These are phyloP conservation scores for Mortierella sp. DNA, from an alignment of 371 early-diverging fungal species.

Conservation along the genomic window DNA sequence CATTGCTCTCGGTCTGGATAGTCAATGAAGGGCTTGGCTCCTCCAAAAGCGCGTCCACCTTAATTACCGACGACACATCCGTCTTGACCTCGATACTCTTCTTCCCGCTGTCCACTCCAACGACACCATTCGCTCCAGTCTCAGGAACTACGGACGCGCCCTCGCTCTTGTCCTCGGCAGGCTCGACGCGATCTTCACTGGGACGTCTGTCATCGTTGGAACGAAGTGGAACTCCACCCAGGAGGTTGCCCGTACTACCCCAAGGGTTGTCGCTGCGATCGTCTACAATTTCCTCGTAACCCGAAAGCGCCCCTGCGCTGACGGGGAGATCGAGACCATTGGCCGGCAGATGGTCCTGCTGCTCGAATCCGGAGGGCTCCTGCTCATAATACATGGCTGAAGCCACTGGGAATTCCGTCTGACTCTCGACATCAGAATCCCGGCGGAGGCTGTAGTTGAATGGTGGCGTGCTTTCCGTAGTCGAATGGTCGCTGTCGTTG, in stretches of 20 bases:
- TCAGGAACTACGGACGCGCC: background rate
- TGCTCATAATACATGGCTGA: conserved; percentile 53
- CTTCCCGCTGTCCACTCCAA: background rate
- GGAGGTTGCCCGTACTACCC: conserved; percentile 32
- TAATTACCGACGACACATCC: background rate
- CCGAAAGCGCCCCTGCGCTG: background rate
- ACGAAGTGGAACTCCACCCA: background rate
- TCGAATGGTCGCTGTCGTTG: conserved; percentile 14
- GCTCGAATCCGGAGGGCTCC: conserved; percentile 30
- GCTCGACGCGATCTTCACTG: background rate
- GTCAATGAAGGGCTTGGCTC: conserved; percentile 6
- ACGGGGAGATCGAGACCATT: background rate
- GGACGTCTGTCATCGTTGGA: background rate
- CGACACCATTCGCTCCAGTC: background rate
- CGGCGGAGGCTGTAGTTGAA: conserved; percentile 8
- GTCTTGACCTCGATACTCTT: conserved; percentile 8
- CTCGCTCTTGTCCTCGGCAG: background rate
- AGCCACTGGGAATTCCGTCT: conserved; percentile 34
- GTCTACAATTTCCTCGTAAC: conserved; percentile 34
- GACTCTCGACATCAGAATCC: conserved; percentile 43
- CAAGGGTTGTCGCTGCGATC: conserved; percentile 32
- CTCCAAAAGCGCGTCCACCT: background rate
- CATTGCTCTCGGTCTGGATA: background rate
- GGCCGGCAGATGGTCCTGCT: background rate
- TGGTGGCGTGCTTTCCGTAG: conserved; percentile 6